Evolutionary conservation across 108 stramenopile genomes (phyloP).

Genomic region (Licmophora abbreviata): DNA sequence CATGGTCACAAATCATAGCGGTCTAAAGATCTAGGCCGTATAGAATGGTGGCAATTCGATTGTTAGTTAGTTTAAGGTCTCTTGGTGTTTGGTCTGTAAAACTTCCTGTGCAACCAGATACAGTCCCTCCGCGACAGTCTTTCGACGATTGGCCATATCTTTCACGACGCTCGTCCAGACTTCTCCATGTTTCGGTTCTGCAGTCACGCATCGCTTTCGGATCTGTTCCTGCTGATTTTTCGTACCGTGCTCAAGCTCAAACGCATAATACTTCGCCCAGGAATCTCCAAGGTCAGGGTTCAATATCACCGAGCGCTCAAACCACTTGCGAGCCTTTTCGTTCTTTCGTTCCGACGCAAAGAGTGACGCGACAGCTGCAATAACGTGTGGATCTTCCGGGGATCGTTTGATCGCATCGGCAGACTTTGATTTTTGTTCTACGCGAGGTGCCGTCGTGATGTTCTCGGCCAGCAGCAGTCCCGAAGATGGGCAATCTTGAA

Average conservation of each 20-base stretch:
- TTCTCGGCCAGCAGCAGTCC: constrained; percentile 88
- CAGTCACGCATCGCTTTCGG: constrained; percentile 58
- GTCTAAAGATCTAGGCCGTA: too few species aligned
- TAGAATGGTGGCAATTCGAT: too few species aligned
- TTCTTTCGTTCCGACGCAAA: constrained; percentile 85
- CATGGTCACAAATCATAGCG: background rate
- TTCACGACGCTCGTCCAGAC: constrained; percentile 80
- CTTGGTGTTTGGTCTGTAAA: constrained; percentile 5
- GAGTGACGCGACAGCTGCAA: constrained; percentile 86
- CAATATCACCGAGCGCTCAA: constrained; percentile 83
- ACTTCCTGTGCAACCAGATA: constrained; percentile 44
- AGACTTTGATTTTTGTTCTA: constrained; percentile 83
- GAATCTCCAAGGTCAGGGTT: constrained; percentile 89
- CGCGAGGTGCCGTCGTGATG: constrained; percentile 76
- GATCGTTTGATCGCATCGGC: constrained; percentile 88
- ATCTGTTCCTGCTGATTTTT: constrained; percentile 54
- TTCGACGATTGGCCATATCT: constrained; percentile 59
- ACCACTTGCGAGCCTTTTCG: constrained; percentile 96
- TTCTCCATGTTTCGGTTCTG: constrained; percentile 94
- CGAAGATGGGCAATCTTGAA: constrained; percentile 91
- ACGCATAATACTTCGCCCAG: constrained; percentile 88
- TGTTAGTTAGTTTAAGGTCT: background rate
- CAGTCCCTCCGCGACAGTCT: constrained; percentile 42
- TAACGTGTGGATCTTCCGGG: constrained; percentile 87
- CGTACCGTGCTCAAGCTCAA: constrained; percentile 71